phyloP scores from a whole-genome alignment of 768 basidiomycete genomes.

The Lepiota subincarnata region DNA sequence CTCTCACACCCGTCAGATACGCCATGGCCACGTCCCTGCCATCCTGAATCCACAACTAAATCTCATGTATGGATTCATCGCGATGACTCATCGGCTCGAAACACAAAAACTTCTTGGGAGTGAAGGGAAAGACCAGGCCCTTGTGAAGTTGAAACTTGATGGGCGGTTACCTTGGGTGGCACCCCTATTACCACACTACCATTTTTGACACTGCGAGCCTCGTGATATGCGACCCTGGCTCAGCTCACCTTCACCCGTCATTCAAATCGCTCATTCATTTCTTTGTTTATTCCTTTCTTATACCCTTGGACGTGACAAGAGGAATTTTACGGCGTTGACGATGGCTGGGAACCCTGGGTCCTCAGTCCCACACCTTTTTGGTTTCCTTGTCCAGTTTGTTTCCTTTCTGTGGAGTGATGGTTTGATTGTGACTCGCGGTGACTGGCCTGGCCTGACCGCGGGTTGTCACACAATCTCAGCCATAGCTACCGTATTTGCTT shows the following conservation, averaged over 20 bases:
- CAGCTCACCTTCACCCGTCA: not conserved
- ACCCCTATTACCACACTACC: constrained; percentile 3
- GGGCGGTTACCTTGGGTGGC: constrained; percentile 7
- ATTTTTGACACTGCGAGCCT: constrained; percentile 8
- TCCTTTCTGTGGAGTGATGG: constrained; percentile 5
- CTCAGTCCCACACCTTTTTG: constrained; percentile 1
- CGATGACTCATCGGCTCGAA: constrained; percentile 9
- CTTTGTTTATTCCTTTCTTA: constrained; percentile 5
- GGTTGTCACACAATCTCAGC: constrained; percentile 3
- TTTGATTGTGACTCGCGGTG: not conserved
- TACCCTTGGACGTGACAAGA: constrained; percentile 1
- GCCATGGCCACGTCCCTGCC: constrained; percentile 16
- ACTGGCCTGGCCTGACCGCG: not conserved
- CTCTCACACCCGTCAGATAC: constrained; percentile 36
- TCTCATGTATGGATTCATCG: not conserved
- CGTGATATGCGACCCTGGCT: constrained; percentile 6
- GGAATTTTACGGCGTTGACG: not conserved
- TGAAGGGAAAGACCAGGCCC: constrained; percentile 5
- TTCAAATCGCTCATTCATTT: not conserved
- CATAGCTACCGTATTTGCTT: not conserved
- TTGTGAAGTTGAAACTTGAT: constrained; percentile 7
- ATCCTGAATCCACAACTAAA: constrained; percentile 6
- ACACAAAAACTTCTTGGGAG: constrained; percentile 3
- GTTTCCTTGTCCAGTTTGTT: constrained; percentile 2
- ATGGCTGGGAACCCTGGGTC: constrained; percentile 12